Conservation (phyloP, 2,329 filamentous ascomycete genomes). For the Phaeosphaeria sp. region DNA sequence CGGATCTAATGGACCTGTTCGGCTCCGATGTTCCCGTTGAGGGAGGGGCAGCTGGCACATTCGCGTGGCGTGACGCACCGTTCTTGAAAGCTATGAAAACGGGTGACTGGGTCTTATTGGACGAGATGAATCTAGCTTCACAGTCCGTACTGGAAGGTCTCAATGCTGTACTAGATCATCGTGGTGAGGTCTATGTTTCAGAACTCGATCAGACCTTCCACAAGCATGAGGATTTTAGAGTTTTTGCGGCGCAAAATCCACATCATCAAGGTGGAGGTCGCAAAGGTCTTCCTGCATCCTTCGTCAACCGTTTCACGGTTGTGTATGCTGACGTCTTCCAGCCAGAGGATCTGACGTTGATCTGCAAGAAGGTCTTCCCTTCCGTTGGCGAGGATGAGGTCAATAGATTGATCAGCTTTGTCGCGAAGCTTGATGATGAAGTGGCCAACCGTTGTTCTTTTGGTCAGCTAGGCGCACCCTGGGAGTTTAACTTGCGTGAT, state of each 20-base stretch:
- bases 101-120: conserved; percentile 93
- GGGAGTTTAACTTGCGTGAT: conserved; percentile 95
- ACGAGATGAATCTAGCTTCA: conserved; percentile 98
- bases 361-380: conserved; percentile 81
- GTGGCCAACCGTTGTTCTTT: conserved; percentile 65
- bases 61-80: conserved; percentile 94
- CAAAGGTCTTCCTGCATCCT: conserved; percentile 92
- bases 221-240: conserved; percentile 85
- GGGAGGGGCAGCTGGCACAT: conserved; percentile 87
- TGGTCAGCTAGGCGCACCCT: conserved; percentile 73
- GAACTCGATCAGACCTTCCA: conserved; percentile 95
- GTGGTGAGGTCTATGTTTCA: conserved; percentile 93
- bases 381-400: conserved; percentile 66
- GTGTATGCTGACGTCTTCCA: conserved; percentile 94
- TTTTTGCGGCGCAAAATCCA: conserved; percentile 97
- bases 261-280: conserved; percentile 96
- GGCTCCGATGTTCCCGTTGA: conserved; percentile 96
- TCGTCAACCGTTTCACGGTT: conserved; percentile 97
- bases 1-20: conserved; percentile 96
- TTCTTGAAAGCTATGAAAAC: conserved; percentile 97
- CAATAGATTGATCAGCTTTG: conserved; percentile 75
- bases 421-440: conserved; percentile 78
- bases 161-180: conserved; percentile 95
- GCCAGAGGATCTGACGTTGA: conserved; percentile 78
- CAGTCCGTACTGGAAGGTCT: conserved; percentile 96